Base-by-base conservation (phyloP, 2,329 filamentous ascomycete genomes). In the Neonectria sp. region DNA sequence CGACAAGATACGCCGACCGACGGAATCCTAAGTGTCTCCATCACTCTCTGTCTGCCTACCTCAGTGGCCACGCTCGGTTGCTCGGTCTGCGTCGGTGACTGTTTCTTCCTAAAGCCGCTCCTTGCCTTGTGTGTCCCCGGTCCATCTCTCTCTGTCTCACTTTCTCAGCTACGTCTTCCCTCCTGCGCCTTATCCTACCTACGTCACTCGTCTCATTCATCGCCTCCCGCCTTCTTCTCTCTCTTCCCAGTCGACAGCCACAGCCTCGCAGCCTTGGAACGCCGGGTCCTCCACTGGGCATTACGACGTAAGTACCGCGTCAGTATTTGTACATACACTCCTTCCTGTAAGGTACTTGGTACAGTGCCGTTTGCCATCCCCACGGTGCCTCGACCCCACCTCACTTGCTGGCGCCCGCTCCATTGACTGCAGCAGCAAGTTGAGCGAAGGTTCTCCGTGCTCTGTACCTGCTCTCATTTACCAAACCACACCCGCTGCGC, bases 361-460 rank as follows among this genome's bases (percentile, higher is more conserved):
- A 40, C 55, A 53, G 35, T 21, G 35, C 49, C 48, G 51, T 53
- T 21, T 25, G 8, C 31, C 51, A 15, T 53, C 51, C 17, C 51
- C 13, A 35, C 12, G 13, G 51, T 37, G 69, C 55, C 66, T 60
- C 35, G 69, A 56, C 63, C 55, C 71, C 69, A 73, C 67, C 65
- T 63, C 48, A 7, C 27, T 29, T 11, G 33, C 33, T 55, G 70
- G 63, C 68, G 62, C 62, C 69, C 52, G 35, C 52, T 65, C 68
- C 57, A 55, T 40, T 35, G 55, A 65, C 56, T 60, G 31, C 56
- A 65, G 62, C 40, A 33, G 21, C 29, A 43, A 12, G 53, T 25
- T 57, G 61, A 49, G 35, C 61, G 48, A 37, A 43, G 46, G 40
- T 49, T 52, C 51, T 40, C 31, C 2, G 31, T 31, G 24, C 40